These are phyloP conservation scores for Trichosporon sp. DNA, from an alignment of 1,284 basidiomycete genomes.

Conservation along the genomic window DNA sequence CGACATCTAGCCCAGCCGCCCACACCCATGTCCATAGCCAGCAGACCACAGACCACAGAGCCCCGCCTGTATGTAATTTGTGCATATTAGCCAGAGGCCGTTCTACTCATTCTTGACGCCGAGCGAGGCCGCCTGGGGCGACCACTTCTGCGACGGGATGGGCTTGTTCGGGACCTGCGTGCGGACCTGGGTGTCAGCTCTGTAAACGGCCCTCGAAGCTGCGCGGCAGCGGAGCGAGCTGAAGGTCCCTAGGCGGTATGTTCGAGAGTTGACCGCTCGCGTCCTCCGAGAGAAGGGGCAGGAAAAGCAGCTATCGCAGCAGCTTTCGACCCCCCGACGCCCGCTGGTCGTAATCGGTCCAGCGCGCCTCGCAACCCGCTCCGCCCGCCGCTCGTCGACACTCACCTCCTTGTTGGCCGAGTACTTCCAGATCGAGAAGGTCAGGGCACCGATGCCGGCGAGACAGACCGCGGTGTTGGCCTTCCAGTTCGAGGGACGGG, in stretches of 20 bases:
- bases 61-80: neutral
- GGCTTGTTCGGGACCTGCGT: conserved; percentile 51
- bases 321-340: no score
- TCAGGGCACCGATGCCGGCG: conserved; percentile 51
- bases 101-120: conserved; percentile 24
- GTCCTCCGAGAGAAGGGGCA: no score
- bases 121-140: conserved; percentile 38
- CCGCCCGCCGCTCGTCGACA: neutral
- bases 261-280: no score
- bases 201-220: neutral
- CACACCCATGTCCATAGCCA: neutral
- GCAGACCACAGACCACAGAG: neutral
- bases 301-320: no score
- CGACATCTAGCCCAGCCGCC: neutral
- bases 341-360: no score
- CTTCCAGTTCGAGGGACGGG: conserved; percentile 55
- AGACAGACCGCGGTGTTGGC: conserved; percentile 53
- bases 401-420: conserved; percentile 55
- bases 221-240: no score
- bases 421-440: conserved; percentile 53
- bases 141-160: conserved; percentile 51
- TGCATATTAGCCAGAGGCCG: neutral
- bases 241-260: no score
- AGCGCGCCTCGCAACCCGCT: neutral
- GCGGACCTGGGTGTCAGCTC: conserved; percentile 37